Percentiles rank a stretch among this genome's conserved stretches.
These are phyloP conservation scores for Nemania sp. DNA, from an alignment of 2,329 filamentous ascomycete genomes.

Conservation along the genomic window DNA sequence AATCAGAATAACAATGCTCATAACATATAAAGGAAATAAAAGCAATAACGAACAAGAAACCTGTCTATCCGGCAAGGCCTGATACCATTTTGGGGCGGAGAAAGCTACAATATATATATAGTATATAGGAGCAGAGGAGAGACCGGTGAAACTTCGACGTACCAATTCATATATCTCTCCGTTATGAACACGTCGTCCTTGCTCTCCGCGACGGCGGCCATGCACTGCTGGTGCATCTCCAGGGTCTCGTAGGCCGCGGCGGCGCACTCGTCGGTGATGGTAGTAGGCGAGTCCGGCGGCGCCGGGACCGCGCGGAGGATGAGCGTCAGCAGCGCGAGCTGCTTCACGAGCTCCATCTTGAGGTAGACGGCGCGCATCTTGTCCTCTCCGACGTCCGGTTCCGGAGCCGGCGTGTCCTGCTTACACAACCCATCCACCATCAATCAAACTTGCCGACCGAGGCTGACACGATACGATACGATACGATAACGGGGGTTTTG, in stretches of 20 bases:
- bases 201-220: conserved; percentile 33
- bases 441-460: too few relatives aligned
- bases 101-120: neutral
- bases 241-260: conserved; percentile 41
- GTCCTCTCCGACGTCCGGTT: conserved; percentile 22
- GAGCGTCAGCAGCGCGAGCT: conserved; percentile 42
- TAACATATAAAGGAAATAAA: too few relatives aligned
- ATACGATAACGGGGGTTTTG: too few relatives aligned
- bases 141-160: too few relatives aligned
- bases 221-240: conserved; percentile 43
- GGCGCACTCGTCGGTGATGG: conserved; percentile 39
- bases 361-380: conserved; percentile 40
- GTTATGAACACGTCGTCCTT: conserved; percentile 31
- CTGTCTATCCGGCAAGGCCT: too few relatives aligned
- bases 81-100: too few relatives aligned
- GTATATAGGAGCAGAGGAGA: too few relatives aligned
- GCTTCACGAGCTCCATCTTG: conserved; percentile 42
- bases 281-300: conserved; percentile 23
- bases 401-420: neutral
- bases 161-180: conserved; percentile 45
- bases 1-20: too few relatives aligned
- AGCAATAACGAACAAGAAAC: too few relatives aligned
- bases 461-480: too few relatives aligned
- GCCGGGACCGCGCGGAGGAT: conserved; percentile 41
- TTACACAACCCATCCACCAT: too few relatives aligned